phyloP scores from a whole-genome alignment of 2,329 filamentous ascomycete species.

The Fusarium albosuccineum region DNA sequence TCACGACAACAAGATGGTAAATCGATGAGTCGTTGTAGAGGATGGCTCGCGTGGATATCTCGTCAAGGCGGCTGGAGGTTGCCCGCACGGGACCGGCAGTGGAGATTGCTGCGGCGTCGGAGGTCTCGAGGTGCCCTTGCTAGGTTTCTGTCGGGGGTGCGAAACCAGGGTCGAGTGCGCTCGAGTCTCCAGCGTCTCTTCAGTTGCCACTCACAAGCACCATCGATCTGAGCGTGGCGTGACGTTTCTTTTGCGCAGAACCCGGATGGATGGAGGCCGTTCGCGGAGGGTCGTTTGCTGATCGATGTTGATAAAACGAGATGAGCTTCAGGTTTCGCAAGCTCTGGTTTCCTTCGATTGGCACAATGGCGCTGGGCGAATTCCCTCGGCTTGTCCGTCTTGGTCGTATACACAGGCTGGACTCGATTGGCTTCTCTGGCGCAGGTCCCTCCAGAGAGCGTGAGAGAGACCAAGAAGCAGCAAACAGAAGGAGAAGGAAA shows the following conservation, averaged over 20 bases:
- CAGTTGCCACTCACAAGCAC: slow-evolving; percentile 24
- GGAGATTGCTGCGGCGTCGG: slow-evolving; percentile 33
- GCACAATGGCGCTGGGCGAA: slow-evolving; percentile 3
- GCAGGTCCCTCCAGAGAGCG: slow-evolving; percentile 28
- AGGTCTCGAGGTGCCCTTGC: slow-evolving; percentile 22
- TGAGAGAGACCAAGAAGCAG: slow-evolving; percentile 18
- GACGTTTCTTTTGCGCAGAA: slow-evolving; percentile 18
- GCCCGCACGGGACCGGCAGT: slow-evolving; percentile 29
- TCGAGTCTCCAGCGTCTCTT: slow-evolving; percentile 10
- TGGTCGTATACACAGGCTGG: slow-evolving; percentile 23
- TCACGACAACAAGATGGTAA: slow-evolving; percentile 18
- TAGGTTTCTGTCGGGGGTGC: slow-evolving; percentile 29
- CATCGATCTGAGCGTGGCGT: slow-evolving; percentile 27
- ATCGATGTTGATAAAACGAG: background rate
- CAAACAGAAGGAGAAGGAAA: background rate
- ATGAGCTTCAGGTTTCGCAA: slow-evolving; percentile 11
- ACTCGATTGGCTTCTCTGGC: slow-evolving; percentile 6
- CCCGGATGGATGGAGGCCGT: slow-evolving; percentile 17
- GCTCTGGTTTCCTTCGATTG: background rate
- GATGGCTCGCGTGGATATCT: slow-evolving; percentile 24
- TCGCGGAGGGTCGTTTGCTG: slow-evolving; percentile 3
- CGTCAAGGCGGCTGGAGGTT: slow-evolving; percentile 27
- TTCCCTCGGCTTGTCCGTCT: slow-evolving; percentile 8
- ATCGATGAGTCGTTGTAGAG: slow-evolving; percentile 14
- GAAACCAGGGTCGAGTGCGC: slow-evolving; percentile 31